Conservation (phyloP, 2,329 filamentous ascomycete genomes). For the Phaeosphaeriaceae sp. region DNA sequence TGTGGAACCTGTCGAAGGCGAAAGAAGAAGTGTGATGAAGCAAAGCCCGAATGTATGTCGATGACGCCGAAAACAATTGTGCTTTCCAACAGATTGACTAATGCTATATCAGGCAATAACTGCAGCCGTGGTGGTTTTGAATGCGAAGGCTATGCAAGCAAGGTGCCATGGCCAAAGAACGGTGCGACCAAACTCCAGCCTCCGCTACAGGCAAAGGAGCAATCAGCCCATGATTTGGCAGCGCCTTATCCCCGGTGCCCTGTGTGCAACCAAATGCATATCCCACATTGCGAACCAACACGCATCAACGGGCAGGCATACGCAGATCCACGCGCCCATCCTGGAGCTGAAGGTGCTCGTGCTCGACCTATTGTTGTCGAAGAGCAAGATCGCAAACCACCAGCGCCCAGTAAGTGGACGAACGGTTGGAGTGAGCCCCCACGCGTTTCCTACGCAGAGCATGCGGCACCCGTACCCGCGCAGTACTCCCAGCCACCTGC, state of each 20-base stretch:
- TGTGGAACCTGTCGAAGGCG: constrained; percentile 89
- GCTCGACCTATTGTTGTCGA: constrained; percentile 55
- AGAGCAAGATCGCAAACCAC: constrained; percentile 47
- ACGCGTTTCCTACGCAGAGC: constrained; percentile 34
- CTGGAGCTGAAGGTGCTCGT: constrained; percentile 52
- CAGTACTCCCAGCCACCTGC: constrained; percentile 31
- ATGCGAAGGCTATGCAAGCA: constrained; percentile 87
- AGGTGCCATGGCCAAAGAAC: constrained; percentile 79
- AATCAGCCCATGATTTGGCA: constrained; percentile 31
- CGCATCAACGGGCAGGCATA: constrained; percentile 20
- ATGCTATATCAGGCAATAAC: constrained; percentile 64
- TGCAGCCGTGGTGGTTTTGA: constrained; percentile 89
- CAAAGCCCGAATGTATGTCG: constrained; percentile 84
- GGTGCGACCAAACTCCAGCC: constrained; percentile 65
- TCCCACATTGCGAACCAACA: constrained; percentile 40
- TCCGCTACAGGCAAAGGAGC: constrained; percentile 84
- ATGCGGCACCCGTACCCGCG: constrained; percentile 14
- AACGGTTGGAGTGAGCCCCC: constrained; percentile 29
- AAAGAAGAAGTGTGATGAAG: constrained; percentile 98
- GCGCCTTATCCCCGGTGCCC: constrained; percentile 26
- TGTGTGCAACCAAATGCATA: constrained; percentile 28
- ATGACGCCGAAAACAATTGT: not conserved
- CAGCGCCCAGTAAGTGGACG: constrained; percentile 27
- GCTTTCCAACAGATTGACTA: not conserved
- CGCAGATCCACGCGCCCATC: constrained; percentile 30